These are phyloP conservation scores for Herpetospermum pedunculosum DNA, from an alignment of 306 rosid genomes.

Conservation along the genomic window DNA sequence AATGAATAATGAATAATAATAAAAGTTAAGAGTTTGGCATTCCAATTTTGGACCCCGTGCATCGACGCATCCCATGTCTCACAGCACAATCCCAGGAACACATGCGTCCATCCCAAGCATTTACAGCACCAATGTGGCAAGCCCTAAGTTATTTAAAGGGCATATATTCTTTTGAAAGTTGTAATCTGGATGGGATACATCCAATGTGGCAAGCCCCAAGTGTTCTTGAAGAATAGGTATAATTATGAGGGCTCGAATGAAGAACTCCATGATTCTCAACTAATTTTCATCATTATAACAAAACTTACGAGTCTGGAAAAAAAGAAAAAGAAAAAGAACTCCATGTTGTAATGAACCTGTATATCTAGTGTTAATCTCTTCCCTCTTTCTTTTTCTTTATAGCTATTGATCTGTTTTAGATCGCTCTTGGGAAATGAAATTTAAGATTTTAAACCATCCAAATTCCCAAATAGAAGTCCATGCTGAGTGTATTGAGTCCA, in stretches of 20 bases:
- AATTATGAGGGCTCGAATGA: background rate
- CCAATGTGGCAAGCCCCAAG: too few species aligned
- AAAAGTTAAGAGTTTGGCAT: too few species aligned
- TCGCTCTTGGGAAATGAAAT: background rate
- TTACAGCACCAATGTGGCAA: background rate
- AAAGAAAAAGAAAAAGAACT: background rate
- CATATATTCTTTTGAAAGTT: background rate
- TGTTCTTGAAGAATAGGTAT: background rate
- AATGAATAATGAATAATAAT: too few species aligned
- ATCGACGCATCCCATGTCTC: background rate
- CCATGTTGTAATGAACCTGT: background rate
- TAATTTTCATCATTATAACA: background rate
- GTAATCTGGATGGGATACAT: too few species aligned
- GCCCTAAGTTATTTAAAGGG: background rate
- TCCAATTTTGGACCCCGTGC: too few species aligned
- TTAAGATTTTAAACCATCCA: background rate
- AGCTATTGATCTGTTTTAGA: background rate
- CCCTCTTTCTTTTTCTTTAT: background rate
- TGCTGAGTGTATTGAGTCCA: background rate
- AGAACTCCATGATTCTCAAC: background rate
- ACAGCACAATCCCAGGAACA: too few species aligned
- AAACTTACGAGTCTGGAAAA: background rate
- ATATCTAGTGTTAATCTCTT: background rate
- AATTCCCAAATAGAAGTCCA: background rate
- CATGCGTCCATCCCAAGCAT: background rate